phyloP scores from a whole-genome alignment of 345 rosid genomes.

The Eucalyptus sp. region DNA sequence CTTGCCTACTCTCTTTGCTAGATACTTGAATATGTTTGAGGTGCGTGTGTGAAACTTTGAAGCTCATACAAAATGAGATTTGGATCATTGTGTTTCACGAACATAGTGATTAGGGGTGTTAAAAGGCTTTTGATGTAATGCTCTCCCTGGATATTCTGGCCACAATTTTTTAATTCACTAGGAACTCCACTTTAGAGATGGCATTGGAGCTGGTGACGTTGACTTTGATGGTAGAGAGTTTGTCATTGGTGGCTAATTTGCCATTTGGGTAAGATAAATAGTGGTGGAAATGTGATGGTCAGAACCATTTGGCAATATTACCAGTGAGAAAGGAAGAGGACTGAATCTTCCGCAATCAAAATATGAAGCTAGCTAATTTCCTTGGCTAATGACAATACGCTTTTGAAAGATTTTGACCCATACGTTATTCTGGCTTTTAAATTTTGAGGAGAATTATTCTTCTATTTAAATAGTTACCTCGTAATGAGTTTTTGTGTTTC shows the following conservation, averaged over 20 bases:
- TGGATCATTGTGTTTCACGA: background rate
- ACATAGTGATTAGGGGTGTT: background rate
- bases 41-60: slow-evolving; percentile 26
- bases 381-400: background rate
- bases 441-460: background rate
- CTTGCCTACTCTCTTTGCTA: slow-evolving; percentile 64
- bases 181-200: background rate
- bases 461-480: background rate
- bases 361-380: background rate
- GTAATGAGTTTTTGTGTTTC: background rate
- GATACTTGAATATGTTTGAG: slow-evolving; percentile 95
- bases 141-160: background rate
- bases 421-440: background rate
- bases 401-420: background rate
- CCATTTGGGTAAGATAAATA: background rate
- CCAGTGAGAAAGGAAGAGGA: background rate
- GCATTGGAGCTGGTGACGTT: background rate
- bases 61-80: background rate
- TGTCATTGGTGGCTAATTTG: background rate
- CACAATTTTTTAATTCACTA: background rate
- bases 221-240: background rate
- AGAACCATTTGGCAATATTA: background rate
- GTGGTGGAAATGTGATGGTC: background rate
- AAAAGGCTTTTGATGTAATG: background rate
- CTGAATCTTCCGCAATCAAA: background rate